Conservation (phyloP, 345 rosid genomes). For the Rhizophora apiculata region DNA sequence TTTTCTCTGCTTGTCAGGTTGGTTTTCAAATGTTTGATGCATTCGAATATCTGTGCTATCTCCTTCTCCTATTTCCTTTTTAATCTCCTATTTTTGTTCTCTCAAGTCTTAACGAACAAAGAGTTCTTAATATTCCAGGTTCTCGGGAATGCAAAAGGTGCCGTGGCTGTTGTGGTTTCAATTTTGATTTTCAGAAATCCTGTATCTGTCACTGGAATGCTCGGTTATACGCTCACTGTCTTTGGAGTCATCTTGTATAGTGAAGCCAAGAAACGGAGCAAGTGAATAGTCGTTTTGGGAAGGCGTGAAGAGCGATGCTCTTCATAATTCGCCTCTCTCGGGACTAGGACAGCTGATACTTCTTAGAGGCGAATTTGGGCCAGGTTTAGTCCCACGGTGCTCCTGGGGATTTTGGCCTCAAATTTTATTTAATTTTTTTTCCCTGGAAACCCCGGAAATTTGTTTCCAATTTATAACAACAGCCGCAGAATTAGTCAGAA, state of each 20-base stretch:
- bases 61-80: not conserved
- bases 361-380: constrained; percentile 16
- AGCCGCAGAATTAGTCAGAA: constrained; percentile 39
- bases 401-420: constrained; percentile 22
- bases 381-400: constrained; percentile 14
- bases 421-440: constrained; percentile 21
- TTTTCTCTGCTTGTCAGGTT: not conserved
- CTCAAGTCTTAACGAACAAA: not conserved
- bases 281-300: constrained; percentile 33
- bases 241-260: constrained; percentile 90
- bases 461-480: constrained; percentile 45
- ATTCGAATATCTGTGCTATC: not conserved
- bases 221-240: constrained; percentile 90
- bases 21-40: not conserved
- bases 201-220: constrained; percentile 96
- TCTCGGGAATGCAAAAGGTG: constrained; percentile 98
- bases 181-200: constrained; percentile 95
- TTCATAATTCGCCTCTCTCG: constrained; percentile 22
- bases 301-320: not conserved
- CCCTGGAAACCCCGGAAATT: constrained; percentile 29
- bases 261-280: constrained; percentile 95
- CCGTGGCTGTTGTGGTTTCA: constrained; percentile 96
- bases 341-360: constrained; percentile 23
- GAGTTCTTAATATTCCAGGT: constrained; percentile 47
- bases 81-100: not conserved